Evolutionary conservation across 2,329 filamentous ascomycete genomes (phyloP).

Genomic region (Arthrinium phaeospermum): DNA sequence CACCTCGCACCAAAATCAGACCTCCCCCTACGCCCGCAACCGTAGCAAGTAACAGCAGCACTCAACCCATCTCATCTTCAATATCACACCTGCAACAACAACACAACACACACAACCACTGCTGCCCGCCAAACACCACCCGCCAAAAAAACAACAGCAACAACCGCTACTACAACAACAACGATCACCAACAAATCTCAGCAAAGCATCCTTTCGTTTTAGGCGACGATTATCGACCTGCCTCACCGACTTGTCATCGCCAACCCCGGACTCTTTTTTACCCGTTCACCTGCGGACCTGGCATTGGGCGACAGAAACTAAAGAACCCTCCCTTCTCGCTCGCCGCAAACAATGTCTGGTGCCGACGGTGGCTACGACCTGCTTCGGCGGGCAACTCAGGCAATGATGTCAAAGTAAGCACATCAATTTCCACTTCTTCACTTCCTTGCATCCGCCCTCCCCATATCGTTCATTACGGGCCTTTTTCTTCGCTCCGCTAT

Average conservation of each 20-base stretch:
- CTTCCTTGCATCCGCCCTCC: constrained; percentile 28
- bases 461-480: constrained; percentile 18
- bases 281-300: constrained; percentile 4
- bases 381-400: constrained; percentile 64
- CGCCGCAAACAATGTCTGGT: constrained; percentile 51
- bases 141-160: not conserved
- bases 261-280: not conserved
- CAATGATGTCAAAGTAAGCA: constrained; percentile 65
- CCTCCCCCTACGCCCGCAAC: constrained; percentile 4
- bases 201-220: constrained; percentile 11
- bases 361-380: constrained; percentile 62
- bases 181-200: constrained; percentile 5
- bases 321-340: constrained; percentile 2
- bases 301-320: constrained; percentile 15
- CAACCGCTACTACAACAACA: not conserved
- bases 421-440: constrained; percentile 31
- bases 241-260: not conserved
- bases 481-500: constrained; percentile 17
- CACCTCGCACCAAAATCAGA: constrained; percentile 15
- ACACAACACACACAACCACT: not conserved
- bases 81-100: not conserved
- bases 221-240: constrained; percentile 6
- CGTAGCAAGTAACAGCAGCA: constrained; percentile 9
- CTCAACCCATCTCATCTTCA: constrained; percentile 15
- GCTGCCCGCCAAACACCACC: not conserved